Conservation (phyloP, 805 yeast genomes). For the Lachancea quebecensis region DNA sequence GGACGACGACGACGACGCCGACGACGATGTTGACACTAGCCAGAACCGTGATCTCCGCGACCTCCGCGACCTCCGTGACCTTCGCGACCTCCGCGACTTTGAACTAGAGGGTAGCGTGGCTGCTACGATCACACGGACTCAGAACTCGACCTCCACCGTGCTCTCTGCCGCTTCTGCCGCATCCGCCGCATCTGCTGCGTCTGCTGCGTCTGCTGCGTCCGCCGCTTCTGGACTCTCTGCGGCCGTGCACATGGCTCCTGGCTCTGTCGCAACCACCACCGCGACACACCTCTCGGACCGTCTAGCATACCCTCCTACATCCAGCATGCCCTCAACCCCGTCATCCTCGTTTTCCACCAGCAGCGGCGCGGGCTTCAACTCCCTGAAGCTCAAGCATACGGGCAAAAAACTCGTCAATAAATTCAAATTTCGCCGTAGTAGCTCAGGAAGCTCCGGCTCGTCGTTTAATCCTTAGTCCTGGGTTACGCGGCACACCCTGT, state of each 20-base stretch:
- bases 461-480: constrained; percentile 4
- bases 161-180: background rate
- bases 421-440: constrained; percentile 11
- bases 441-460: constrained; percentile 10
- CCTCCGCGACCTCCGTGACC: background rate
- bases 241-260: background rate
- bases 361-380: constrained; percentile 6
- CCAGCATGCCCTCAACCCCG: constrained; percentile 5
- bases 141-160: background rate
- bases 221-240: no score
- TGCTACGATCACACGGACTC: background rate
- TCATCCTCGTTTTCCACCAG: constrained; percentile 7
- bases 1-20: constrained; percentile 3
- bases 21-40: background rate
- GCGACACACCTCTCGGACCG: background rate
- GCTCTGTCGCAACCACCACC: background rate
- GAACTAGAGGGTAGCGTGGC: background rate
- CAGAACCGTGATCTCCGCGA: background rate
- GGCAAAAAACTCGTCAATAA: constrained; percentile 11
- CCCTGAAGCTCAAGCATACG: constrained; percentile 8
- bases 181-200: background rate
- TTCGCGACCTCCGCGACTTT: background rate
- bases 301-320: background rate
- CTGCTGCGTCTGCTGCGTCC: background rate
- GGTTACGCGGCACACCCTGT: background rate